Evolutionary conservation across 139 green algal genomes (phyloP), one percentile per base, ranked within the genome.

Genomic region (Coccomyxa sp.): DNA sequence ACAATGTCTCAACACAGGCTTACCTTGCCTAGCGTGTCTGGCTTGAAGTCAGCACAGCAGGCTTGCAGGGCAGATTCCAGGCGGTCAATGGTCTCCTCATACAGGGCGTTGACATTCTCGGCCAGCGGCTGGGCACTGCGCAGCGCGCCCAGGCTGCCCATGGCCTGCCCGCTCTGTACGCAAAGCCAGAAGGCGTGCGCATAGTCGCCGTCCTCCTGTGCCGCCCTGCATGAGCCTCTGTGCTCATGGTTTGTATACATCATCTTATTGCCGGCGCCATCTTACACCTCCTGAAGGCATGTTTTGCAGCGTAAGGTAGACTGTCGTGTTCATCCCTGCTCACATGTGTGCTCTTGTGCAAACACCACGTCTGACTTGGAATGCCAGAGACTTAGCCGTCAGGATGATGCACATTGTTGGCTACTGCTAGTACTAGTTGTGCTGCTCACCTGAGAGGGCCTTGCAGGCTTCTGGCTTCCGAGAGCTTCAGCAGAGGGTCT

Each of bases 181-280:
- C 81, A 88, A 72, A 88, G 85, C 77, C 74, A 84, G 73, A 89
- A 82, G 35, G 82, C 82, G 74, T 74, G 81, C 0, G 85, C 83
- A 80, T 83, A 89, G 68, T 89, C 83, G 4, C 85, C 80, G 33
- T 81, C 70, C 68, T 84, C 82, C 79, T 83, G 78, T 33, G 83
- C 80, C 31, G 82, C 85, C 83, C 83, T 89, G 85, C 39, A 54
- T 14, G n/a, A 24, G 14, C 12, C 44, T 10, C 12, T 58, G 44
- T 58, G 12, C 44, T 58, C 44, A n/a, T n/a, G n/a, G n/a, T n/a
- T n/a, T n/a, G n/a, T n/a, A n/a, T n/a, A n/a, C n/a, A n/a, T n/a
- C n/a, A n/a, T n/a, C n/a, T n/a, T n/a, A n/a, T n/a, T n/a, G n/a
- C n/a, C n/a, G n/a, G n/a, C n/a, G n/a, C n/a, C n/a, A n/a, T n/a